These are phyloP conservation scores for Aspergillus uvarum DNA, from an alignment of 2,329 filamentous ascomycete species.

Conservation along the genomic window DNA sequence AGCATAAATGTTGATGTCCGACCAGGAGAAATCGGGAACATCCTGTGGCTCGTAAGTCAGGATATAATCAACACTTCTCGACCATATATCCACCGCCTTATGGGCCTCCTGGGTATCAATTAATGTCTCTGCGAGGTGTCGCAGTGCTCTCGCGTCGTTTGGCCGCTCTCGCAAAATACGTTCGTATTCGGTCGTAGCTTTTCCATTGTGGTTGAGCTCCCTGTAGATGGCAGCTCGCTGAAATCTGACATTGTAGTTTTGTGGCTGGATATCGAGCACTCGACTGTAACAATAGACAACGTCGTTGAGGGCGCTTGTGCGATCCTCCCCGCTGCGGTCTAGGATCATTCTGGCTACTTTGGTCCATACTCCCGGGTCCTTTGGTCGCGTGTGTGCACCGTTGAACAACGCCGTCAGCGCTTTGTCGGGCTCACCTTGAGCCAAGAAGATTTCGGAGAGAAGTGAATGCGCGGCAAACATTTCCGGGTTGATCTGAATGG, in stretches of 20 bases:
- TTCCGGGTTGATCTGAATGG: conserved; percentile 60
- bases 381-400: conserved; percentile 57
- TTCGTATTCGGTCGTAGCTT: conserved; percentile 53
- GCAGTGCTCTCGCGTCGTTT: conserved; percentile 55
- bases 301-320: conserved; percentile 45
- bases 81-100: conserved; percentile 53
- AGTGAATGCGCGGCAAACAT: conserved; percentile 62
- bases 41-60: conserved; percentile 45
- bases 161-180: conserved; percentile 55
- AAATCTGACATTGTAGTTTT: conserved; percentile 54
- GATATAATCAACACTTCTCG: conserved; percentile 53
- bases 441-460: conserved; percentile 58
- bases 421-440: conserved; percentile 57
- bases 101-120: conserved; percentile 52
- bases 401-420: conserved; percentile 57
- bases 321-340: conserved; percentile 48
- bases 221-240: conserved; percentile 57
- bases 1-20: conserved; percentile 79
- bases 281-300: conserved; percentile 55
- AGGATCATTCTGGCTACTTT: conserved; percentile 57
- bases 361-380: conserved; percentile 58
- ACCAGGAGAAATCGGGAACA: conserved; percentile 63
- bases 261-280: conserved; percentile 54
- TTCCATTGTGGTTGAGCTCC: conserved; percentile 48
- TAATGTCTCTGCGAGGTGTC: conserved; percentile 57